These are phyloP conservation scores for Primulina tabacum DNA, from an alignment of 257 asterid genomes.

Conservation along the genomic window DNA sequence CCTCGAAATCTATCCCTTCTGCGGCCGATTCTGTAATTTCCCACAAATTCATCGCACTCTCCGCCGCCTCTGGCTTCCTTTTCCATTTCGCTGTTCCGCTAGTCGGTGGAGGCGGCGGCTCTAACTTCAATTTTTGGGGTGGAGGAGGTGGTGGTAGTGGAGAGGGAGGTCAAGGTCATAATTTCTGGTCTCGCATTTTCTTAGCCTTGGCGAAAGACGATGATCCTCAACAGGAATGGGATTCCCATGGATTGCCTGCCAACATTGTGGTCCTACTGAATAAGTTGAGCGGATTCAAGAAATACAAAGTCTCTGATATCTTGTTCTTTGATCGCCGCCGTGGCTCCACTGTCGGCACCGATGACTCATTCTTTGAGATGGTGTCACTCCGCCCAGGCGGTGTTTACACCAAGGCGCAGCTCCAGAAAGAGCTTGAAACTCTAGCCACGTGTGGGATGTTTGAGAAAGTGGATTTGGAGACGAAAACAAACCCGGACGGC, in stretches of 20 bases:
- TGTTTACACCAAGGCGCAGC: constrained; percentile 79
- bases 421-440: constrained; percentile 82
- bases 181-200: constrained; percentile 58
- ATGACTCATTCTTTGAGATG: constrained; percentile 94
- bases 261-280: constrained; percentile 73
- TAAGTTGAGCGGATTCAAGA: constrained; percentile 85
- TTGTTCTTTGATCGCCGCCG: constrained; percentile 65
- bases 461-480: constrained; percentile 84
- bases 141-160: constrained; percentile 49
- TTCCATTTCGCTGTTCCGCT: constrained; percentile 42
- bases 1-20: constrained; percentile 31
- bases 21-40: constrained; percentile 28
- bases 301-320: constrained; percentile 80
- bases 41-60: constrained; percentile 41
- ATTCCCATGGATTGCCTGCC: constrained; percentile 88
- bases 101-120: constrained; percentile 23
- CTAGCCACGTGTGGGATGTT: constrained; percentile 91
- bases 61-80: constrained; percentile 61
- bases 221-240: constrained; percentile 76
- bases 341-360: constrained; percentile 60
- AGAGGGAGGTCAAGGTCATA: constrained; percentile 44
- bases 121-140: constrained; percentile 28
- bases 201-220: constrained; percentile 81
- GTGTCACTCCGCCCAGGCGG: constrained; percentile 88
- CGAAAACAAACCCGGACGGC: constrained; percentile 82